Conservation (phyloP, 805 yeast species). For the Ogataea pignaliae region DNA sequence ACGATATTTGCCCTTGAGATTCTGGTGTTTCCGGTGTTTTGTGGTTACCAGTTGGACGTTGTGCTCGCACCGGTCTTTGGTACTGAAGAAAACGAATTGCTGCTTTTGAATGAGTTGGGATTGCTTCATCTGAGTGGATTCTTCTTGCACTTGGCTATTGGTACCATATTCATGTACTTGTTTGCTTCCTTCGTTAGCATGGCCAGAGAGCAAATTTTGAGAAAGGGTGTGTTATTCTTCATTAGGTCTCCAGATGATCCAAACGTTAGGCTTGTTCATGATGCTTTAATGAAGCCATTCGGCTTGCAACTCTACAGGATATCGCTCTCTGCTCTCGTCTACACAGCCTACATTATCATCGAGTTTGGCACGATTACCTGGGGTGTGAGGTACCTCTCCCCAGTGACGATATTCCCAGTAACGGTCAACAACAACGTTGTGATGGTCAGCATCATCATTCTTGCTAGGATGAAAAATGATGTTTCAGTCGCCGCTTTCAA, state of each 20-base stretch:
- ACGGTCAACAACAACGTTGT: neutral
- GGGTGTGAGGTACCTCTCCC: constrained; percentile 34
- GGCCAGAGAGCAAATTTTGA: constrained; percentile 64
- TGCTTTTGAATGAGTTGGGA: constrained; percentile 3
- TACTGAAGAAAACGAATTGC: constrained; percentile 6
- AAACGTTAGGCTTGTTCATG: constrained; percentile 77
- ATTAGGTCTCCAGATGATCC: constrained; percentile 95
- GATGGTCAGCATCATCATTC: neutral
- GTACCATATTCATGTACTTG: constrained; percentile 82
- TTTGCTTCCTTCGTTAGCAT: constrained; percentile 85
- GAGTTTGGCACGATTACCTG: constrained; percentile 72
- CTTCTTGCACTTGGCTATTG: constrained; percentile 46
- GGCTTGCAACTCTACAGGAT: constrained; percentile 68
- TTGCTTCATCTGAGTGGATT: neutral
- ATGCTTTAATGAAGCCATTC: constrained; percentile 78
- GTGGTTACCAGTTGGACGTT: constrained; percentile 75
- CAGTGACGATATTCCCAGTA: constrained; percentile 28
- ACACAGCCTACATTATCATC: constrained; percentile 62
- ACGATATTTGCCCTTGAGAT: constrained; percentile 73
- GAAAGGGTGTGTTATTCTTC: constrained; percentile 89
- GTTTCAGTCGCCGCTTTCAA: constrained; percentile 15
- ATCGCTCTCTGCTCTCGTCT: constrained; percentile 66
- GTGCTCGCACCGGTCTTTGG: constrained; percentile 57
- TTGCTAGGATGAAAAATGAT: constrained; percentile 18
- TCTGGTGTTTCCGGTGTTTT: constrained; percentile 78